Percentiles rank a stretch among this genome's conserved stretches.
Conservation (phyloP, 371 early-diverging fungal genomes). For the Apophysomyces sp. region DNA sequence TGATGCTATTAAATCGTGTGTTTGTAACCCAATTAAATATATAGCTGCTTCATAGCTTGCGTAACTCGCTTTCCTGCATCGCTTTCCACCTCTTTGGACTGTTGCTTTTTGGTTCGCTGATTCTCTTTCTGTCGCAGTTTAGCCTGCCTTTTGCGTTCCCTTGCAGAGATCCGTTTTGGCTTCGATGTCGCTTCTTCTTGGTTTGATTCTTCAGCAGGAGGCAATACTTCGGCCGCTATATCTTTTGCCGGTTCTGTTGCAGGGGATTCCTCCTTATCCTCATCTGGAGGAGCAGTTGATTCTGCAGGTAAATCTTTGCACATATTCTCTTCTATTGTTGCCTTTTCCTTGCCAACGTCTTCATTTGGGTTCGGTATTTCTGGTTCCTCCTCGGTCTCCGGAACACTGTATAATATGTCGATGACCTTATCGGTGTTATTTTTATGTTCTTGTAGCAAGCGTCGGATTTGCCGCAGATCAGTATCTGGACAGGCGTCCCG, state of each 20-base stretch:
- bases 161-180: conserved; percentile 18
- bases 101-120: conserved; percentile 12
- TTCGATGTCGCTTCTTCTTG: background rate
- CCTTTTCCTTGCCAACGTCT: conserved; percentile 6
- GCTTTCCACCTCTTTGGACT: background rate
- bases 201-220: background rate
- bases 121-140: conserved; percentile 32
- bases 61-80: background rate
- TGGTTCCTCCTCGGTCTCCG: conserved; percentile 15
- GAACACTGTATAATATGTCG: conserved; percentile 45
- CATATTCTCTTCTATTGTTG: conserved; percentile 2
- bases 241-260: background rate
- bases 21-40: conserved; percentile 18
- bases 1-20: too few relatives aligned
- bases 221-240: background rate
- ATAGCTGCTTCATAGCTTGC: conserved; percentile 28
- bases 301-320: too few relatives aligned
- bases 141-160: conserved; percentile 28
- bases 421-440: conserved; percentile 56
- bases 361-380: background rate
- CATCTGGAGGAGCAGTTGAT: too few relatives aligned
- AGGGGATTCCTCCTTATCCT: background rate
- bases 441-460: conserved; percentile 47
- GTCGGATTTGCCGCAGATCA: conserved; percentile 46
- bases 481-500: conserved; percentile 46